Evolutionary conservation across 768 basidiomycete species (phyloP), one percentile per base, ranked within the genome.

Genomic region (Tulasnella sp.): DNA sequence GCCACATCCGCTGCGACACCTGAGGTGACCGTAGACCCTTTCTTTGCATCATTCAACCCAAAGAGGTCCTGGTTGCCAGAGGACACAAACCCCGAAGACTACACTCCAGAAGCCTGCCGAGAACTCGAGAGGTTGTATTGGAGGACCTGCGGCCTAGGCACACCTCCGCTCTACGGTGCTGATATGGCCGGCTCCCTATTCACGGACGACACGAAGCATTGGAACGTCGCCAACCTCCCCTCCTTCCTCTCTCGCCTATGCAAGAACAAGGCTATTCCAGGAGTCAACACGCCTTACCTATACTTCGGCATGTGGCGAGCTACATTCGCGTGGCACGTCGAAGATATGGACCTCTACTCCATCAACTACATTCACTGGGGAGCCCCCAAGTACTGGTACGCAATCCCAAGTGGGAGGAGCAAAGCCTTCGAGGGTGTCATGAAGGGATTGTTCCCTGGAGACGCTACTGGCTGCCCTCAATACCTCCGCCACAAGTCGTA

Each of bases 301-400:
- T 99, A 99, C 84, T 99, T 96, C 83, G 98, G 98, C 80, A 99
- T 98, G 96, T 99, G 98, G 98, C 88, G 96, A 73, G 97, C 97
- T 32, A 95, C 95, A 0, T 99, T 99, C 84, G 94, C 96, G 0
- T 99, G 98, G 97, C 98, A 99, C 82, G 98, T 99, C 71, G 98
- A 99, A 84, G 98, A 99, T 84, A 98, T 98, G 94, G 98, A 99
- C 82, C 88, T 99, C 0, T 98, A 97, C 85, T 96, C 95, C 77
- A 99, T 99, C 86, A 99, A 99, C 83, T 99, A 96, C 83, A 94
- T 99, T 77, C 98, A 99, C 84, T 99, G 98, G 81, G 98, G 98
- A 0, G 96, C 96, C 0, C 96, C 96, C 1, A 99, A 87, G 80
- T 85, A 93, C 82, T 99, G 98, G 98, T 99, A 99, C 84, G 92